A percentile compares a stretch with the other conserved stretches of the same genome.
phyloP scores from a whole-genome alignment of 148 eudicot genomes.

The Rhododendron molle region DNA sequence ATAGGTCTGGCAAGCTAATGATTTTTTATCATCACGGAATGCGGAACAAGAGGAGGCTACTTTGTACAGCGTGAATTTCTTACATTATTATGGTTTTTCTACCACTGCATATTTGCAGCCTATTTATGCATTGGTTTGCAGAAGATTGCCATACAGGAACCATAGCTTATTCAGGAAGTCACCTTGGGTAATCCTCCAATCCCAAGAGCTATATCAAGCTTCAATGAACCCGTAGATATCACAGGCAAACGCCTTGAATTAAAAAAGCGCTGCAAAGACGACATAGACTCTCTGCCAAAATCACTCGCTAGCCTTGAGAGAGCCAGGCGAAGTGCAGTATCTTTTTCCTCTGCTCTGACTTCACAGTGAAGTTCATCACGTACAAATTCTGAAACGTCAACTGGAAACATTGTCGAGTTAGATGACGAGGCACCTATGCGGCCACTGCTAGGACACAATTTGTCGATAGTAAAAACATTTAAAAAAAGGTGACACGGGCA shows the following conservation, averaged over 20 bases:
- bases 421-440: neutral
- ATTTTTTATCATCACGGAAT: neutral
- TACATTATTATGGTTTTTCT: neutral
- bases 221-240: constrained; percentile 87
- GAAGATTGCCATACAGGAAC: neutral
- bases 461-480: neutral
- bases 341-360: constrained; percentile 46
- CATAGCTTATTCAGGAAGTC: constrained; percentile 5
- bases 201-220: constrained; percentile 90
- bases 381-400: constrained; percentile 53
- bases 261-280: constrained; percentile 81
- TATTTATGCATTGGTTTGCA: neutral
- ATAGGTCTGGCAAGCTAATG: neutral
- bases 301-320: constrained; percentile 63
- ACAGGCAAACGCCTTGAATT: constrained; percentile 75
- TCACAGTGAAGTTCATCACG: constrained; percentile 55
- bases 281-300: constrained; percentile 76
- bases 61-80: neutral
- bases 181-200: constrained; percentile 98
- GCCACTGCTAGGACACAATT: neutral
- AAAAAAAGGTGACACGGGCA: neutral
- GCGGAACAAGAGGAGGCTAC: neutral
- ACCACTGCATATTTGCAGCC: neutral
- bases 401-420: constrained; percentile 27
- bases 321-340: constrained; percentile 64